These are phyloP conservation scores for Colletotrichum shisoi DNA, from an alignment of 2,329 filamentous ascomycete species.

Conservation along the genomic window DNA sequence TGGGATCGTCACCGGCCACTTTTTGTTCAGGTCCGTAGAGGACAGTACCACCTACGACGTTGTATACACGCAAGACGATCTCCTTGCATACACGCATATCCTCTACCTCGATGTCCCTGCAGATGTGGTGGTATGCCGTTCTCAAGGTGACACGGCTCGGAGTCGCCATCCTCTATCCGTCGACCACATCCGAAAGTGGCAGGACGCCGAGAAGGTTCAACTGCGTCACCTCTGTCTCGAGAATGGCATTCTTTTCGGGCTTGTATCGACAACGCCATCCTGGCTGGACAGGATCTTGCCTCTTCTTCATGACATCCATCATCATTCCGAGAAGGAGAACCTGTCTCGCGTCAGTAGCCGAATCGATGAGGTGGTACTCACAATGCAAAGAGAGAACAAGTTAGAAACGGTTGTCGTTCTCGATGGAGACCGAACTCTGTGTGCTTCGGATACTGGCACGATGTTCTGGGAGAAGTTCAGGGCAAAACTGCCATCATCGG, in stretches of 20 bases:
- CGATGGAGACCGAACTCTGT: constrained; percentile 66
- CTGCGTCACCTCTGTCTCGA: constrained; percentile 55
- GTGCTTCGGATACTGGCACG: constrained; percentile 57
- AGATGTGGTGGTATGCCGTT: constrained; percentile 50
- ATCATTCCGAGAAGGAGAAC: constrained; percentile 53
- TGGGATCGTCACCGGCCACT: constrained; percentile 64
- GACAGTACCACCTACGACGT: constrained; percentile 36
- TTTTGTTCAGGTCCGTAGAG: constrained; percentile 60
- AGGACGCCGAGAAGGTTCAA: constrained; percentile 54
- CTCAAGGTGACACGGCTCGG: constrained; percentile 50
- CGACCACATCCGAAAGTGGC: constrained; percentile 57
- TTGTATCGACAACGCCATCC: constrained; percentile 37
- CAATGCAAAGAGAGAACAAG: constrained; percentile 9
- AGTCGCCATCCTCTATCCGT: constrained; percentile 47
- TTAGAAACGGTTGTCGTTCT: constrained; percentile 61
- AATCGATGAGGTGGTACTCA: constrained; percentile 49
- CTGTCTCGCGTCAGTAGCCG: constrained; percentile 42
- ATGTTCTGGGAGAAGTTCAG: constrained; percentile 57
- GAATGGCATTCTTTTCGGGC: constrained; percentile 58
- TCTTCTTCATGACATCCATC: constrained; percentile 51
- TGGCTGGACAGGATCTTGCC: constrained; percentile 39
- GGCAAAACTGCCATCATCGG: no score
- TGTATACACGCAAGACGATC: constrained; percentile 57
- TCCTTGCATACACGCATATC: constrained; percentile 63
- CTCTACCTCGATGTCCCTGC: constrained; percentile 60